These are phyloP conservation scores for Colletotrichum sp. DNA, from an alignment of 2,329 filamentous ascomycete genomes.

Conservation along the genomic window DNA sequence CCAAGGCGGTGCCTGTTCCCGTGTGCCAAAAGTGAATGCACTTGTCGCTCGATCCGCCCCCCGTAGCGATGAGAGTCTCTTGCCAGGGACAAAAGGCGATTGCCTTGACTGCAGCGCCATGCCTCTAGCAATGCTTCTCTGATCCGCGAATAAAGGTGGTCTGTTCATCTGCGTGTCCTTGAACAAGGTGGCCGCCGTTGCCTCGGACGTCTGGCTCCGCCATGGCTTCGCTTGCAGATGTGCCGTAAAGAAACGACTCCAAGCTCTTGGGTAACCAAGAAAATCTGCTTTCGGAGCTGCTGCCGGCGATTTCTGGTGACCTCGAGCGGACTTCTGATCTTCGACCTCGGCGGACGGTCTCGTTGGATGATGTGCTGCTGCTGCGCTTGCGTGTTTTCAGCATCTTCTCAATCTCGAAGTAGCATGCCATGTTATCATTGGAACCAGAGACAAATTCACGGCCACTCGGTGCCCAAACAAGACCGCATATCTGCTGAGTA, in stretches of 20 bases:
- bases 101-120: constrained; percentile 91
- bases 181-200: constrained; percentile 32
- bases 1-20: constrained; percentile 79
- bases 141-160: constrained; percentile 57
- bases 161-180: constrained; percentile 37
- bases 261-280: neutral
- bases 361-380: neutral
- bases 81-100: constrained; percentile 98
- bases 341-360: neutral
- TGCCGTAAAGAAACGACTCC: neutral
- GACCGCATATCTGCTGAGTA: constrained; percentile 87
- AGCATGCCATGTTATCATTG: constrained; percentile 88
- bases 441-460: constrained; percentile 83
- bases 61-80: constrained; percentile 83
- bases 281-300: neutral
- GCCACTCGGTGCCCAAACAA: constrained; percentile 85
- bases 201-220: neutral
- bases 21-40: constrained; percentile 97
- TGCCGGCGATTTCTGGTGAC: neutral
- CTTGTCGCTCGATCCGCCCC: constrained; percentile 92
- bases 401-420: constrained; percentile 75
- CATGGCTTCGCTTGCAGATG: neutral
- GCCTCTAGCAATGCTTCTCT: constrained; percentile 75
- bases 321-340: neutral
- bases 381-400: constrained; percentile 29